Evolutionary conservation across 1,139 yeast genomes (phyloP).

Genomic region (Blastobotrys indianensis): DNA sequence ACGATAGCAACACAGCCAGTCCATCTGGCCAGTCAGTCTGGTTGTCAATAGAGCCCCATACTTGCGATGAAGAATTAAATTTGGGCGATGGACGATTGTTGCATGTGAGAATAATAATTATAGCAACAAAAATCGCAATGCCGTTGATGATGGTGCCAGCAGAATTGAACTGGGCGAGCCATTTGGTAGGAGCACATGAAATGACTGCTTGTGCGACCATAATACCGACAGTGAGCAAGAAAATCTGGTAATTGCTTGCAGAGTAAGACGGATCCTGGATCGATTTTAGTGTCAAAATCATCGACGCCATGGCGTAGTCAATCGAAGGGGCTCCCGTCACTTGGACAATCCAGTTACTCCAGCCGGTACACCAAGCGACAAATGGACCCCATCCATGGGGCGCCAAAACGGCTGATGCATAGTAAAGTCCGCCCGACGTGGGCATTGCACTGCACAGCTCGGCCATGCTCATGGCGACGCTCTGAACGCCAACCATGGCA

Average conservation of each 20-base stretch:
- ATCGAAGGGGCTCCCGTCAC: slow-evolving; percentile 60
- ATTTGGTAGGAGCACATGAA: slow-evolving; percentile 42
- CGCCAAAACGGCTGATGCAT: slow-evolving; percentile 51
- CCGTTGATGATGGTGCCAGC: slow-evolving; percentile 47
- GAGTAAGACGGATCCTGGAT: slow-evolving; percentile 33
- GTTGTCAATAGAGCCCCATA: slow-evolving; percentile 53
- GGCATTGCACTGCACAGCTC: slow-evolving; percentile 58
- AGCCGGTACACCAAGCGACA: slow-evolving; percentile 49
- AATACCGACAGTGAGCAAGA: slow-evolving; percentile 47
- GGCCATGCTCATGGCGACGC: slow-evolving; percentile 45
- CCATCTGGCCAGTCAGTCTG: slow-evolving; percentile 67
- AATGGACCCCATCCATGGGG: slow-evolving; percentile 37
- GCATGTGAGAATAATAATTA: slow-evolving; percentile 53
- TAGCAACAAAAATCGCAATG: slow-evolving; percentile 48
- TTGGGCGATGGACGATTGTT: slow-evolving; percentile 43
- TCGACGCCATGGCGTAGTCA: slow-evolving; percentile 53
- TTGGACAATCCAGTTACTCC: slow-evolving; percentile 52
- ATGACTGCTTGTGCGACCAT: slow-evolving; percentile 43
- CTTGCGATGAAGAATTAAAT: slow-evolving; percentile 46
- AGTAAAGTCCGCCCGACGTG: slow-evolving; percentile 62
- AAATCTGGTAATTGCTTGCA: slow-evolving; percentile 48
- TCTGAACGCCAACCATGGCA: slow-evolving; percentile 46
- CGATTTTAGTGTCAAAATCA: slow-evolving; percentile 52
- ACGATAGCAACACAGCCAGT: slow-evolving; percentile 53
- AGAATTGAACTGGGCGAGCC: slow-evolving; percentile 52